Conservation (phyloP, 2,329 filamentous ascomycete genomes). For the Sporothrix luriei region DNA sequence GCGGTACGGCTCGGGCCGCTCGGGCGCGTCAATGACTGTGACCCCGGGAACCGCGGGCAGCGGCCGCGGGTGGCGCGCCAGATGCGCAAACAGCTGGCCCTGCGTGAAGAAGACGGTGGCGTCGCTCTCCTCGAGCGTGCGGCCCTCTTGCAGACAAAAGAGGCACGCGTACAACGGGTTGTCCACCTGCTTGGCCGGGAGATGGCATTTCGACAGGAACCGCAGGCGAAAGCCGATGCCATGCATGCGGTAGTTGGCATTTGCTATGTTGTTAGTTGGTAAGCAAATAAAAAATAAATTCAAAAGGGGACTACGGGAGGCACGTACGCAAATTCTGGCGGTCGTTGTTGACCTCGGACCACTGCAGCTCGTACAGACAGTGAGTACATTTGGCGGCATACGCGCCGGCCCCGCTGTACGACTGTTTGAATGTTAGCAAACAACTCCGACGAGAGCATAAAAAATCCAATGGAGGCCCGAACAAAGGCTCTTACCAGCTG, state of each 20-base stretch:
- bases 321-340: slow-evolving; percentile 52
- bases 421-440: slow-evolving; percentile 31
- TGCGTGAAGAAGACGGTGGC: slow-evolving; percentile 60
- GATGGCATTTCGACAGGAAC: slow-evolving; percentile 59
- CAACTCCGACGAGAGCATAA: not conserved
- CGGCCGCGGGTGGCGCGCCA: slow-evolving; percentile 57
- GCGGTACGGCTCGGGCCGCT: slow-evolving; percentile 46
- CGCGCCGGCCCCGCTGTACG: slow-evolving; percentile 43
- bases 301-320: not conserved
- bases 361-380: slow-evolving; percentile 59
- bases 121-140: slow-evolving; percentile 57
- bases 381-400: slow-evolving; percentile 55
- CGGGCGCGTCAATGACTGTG: slow-evolving; percentile 51
- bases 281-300: no score
- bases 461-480: not conserved
- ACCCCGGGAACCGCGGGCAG: slow-evolving; percentile 54
- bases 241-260: slow-evolving; percentile 52
- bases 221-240: slow-evolving; percentile 56
- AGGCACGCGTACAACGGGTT: slow-evolving; percentile 59
- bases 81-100: slow-evolving; percentile 56
- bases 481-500: slow-evolving; percentile 47
- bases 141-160: slow-evolving; percentile 56
- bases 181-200: slow-evolving; percentile 53
- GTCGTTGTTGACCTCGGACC: slow-evolving; percentile 56
- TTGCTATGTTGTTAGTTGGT: slow-evolving; percentile 41